Percentiles rank a stretch among this genome's conserved stretches.
Evolutionary conservation across 1,139 yeast species (phyloP).

Genomic region (Pneumocystis oryctolagi): DNA sequence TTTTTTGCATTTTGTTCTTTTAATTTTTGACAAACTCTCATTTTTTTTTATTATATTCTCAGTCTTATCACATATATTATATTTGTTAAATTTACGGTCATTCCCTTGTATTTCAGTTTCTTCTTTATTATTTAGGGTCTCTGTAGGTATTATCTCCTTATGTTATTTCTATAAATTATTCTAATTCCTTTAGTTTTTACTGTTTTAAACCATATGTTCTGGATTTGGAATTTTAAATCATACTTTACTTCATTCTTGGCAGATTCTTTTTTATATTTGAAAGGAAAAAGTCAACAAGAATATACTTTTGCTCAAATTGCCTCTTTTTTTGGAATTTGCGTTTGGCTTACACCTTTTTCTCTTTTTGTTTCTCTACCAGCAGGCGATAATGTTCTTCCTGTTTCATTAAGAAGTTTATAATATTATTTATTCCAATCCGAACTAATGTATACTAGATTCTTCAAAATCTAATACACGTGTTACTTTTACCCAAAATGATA

Average conservation of each 20-base stretch:
- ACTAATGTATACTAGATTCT: not conserved
- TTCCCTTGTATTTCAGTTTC: slow-evolving; percentile 74
- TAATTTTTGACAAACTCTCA: slow-evolving; percentile 68
- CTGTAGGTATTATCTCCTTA: slow-evolving; percentile 30
- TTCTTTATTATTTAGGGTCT: slow-evolving; percentile 52
- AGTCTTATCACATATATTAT: slow-evolving; percentile 52
- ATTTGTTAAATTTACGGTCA: slow-evolving; percentile 56
- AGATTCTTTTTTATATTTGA: slow-evolving; percentile 18
- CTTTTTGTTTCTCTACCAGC: slow-evolving; percentile 86
- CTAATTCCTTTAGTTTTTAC: slow-evolving; percentile 34
- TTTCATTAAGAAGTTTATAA: slow-evolving; percentile 4
- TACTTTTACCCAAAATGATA: not conserved
- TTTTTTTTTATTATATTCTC: slow-evolving; percentile 49
- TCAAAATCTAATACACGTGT: not conserved
- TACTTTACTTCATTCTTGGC: slow-evolving; percentile 8
- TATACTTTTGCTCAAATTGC: slow-evolving; percentile 80
- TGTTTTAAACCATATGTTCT: slow-evolving; percentile 63
- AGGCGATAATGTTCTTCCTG: slow-evolving; percentile 73
- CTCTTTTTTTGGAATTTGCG: slow-evolving; percentile 80
- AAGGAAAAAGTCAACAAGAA: slow-evolving; percentile 38
- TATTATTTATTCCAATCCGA: too few species aligned
- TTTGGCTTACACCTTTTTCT: slow-evolving; percentile 91
- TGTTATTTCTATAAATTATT: not conserved
- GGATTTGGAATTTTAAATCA: slow-evolving; percentile 81
- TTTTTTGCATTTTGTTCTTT: slow-evolving; percentile 37